Percentiles rank a stretch among this genome's conserved stretches.
These are phyloP conservation scores for Neurospora sp. DNA, from an alignment of 495 filamentous ascomycete species.

Conservation along the genomic window DNA sequence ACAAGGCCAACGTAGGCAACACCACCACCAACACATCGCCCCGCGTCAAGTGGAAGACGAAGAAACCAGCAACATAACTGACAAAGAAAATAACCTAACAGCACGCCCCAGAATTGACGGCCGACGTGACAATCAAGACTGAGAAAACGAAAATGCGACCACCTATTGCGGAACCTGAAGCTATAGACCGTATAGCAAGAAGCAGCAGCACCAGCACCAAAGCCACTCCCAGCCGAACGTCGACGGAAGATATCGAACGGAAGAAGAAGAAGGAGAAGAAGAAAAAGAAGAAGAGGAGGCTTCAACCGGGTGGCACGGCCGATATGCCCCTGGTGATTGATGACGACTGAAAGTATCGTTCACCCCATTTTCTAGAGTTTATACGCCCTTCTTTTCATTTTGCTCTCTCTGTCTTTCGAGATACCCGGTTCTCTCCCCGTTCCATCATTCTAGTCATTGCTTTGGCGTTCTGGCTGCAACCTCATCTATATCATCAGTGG, in stretches of 20 bases:
- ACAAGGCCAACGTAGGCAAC: slow-evolving; percentile 10
- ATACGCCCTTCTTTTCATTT: not conserved
- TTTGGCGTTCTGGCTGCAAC: not conserved
- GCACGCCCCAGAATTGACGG: not conserved
- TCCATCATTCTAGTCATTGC: not conserved
- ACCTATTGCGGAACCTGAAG: not conserved
- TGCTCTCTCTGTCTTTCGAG: not conserved
- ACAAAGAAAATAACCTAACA: not conserved
- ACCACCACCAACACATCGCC: not conserved
- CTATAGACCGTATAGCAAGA: not conserved
- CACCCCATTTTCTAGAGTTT: not conserved
- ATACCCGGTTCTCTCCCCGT: not conserved
- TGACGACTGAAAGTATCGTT: not conserved
- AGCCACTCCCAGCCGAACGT: not conserved
- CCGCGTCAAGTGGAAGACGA: not conserved
- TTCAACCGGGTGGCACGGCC: not conserved
- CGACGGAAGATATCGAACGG: not conserved
- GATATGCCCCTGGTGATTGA: not conserved
- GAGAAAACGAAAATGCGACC: not conserved
- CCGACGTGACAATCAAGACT: not conserved
- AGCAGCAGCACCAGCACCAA: not conserved
- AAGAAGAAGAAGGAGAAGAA: not conserved
- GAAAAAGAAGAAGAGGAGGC: not conserved
- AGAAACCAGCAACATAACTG: not conserved
- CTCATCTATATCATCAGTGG: not conserved